A percentile compares a stretch with the other conserved stretches of the same genome.
Evolutionary conservation across 495 filamentous ascomycete genomes (phyloP).

Genomic region (Xanthoparmelia taractica): DNA sequence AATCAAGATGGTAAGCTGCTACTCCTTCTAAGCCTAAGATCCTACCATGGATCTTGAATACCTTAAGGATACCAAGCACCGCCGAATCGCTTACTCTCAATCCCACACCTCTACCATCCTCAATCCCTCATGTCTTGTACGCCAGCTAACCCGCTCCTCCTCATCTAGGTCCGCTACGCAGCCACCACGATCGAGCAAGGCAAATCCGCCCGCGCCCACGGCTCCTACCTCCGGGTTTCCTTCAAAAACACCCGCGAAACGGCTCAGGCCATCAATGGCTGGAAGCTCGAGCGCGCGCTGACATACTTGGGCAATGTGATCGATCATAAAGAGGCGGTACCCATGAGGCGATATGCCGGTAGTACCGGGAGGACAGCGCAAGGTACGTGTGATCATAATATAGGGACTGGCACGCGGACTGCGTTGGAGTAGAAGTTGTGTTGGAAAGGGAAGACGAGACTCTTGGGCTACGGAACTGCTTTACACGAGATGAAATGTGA

Average conservation of each 20-base stretch:
- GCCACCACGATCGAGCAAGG: constrained; percentile 75
- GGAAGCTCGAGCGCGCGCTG: constrained; percentile 92
- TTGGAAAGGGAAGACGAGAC: background rate
- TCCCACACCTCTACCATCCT: background rate
- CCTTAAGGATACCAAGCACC: background rate
- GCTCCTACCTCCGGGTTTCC: constrained; percentile 95
- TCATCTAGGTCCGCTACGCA: constrained; percentile 89
- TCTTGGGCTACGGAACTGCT: background rate
- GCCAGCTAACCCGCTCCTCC: background rate
- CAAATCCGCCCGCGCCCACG: constrained; percentile 94
- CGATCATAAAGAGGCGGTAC: constrained; percentile 90
- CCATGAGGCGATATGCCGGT: constrained; percentile 92
- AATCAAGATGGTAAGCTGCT: constrained; percentile 48
- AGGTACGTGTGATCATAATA: constrained; percentile 58
- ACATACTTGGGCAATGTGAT: constrained; percentile 94
- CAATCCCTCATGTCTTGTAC: constrained; percentile 1
- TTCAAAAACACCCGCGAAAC: constrained; percentile 99
- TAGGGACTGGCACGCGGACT: background rate
- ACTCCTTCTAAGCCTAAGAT: too few species aligned
- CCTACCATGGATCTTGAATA: background rate
- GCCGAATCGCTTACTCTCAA: background rate
- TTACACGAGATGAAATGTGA: background rate
- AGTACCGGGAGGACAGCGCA: constrained; percentile 88
- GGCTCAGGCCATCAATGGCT: constrained; percentile 96
- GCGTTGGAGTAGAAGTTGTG: background rate